phyloP scores from a whole-genome alignment of 2,329 filamentous ascomycete species.

The Spiromastix sp. region DNA sequence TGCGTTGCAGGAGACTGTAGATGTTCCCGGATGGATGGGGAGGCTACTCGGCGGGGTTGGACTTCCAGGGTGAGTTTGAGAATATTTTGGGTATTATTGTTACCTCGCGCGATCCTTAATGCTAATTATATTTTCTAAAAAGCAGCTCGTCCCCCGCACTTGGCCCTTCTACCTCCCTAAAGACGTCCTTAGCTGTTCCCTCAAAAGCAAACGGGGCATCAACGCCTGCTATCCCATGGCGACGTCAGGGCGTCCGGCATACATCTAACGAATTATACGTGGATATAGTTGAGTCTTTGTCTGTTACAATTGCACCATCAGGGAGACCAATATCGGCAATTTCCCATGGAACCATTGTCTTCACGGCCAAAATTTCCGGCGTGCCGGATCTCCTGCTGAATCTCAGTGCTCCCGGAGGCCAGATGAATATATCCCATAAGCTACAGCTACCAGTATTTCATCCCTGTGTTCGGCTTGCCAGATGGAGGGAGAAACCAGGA shows the following conservation, averaged over 20 bases:
- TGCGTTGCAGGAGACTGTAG: conserved; percentile 79
- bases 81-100: too few species aligned
- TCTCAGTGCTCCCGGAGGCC: conserved; percentile 71
- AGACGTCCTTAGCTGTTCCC: conserved; percentile 27
- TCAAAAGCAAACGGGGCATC: conserved; percentile 20
- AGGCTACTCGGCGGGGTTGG: conserved; percentile 82
- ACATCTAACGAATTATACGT: conserved; percentile 97
- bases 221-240: conserved; percentile 65
- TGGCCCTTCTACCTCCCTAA: conserved; percentile 28
- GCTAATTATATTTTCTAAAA: conserved; percentile 2
- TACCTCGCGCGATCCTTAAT: too few species aligned
- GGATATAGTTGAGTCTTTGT: conserved; percentile 82
- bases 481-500: conserved; percentile 80
- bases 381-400: conserved; percentile 80
- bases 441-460: conserved; percentile 91
- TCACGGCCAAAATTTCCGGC: conserved; percentile 89
- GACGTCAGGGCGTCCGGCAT: conserved; percentile 82
- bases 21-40: conserved; percentile 81
- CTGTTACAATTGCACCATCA: conserved; percentile 81
- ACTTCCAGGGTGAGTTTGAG: conserved; percentile 54
- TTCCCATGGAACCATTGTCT: conserved; percentile 84
- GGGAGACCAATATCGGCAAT: conserved; percentile 78
- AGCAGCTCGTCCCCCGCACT: conserved; percentile 32
- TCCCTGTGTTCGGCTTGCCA: conserved; percentile 81
- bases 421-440: conserved; percentile 60